These are phyloP conservation scores for Immersiella caudata DNA, from an alignment of 495 filamentous ascomycete genomes.

Conservation along the genomic window DNA sequence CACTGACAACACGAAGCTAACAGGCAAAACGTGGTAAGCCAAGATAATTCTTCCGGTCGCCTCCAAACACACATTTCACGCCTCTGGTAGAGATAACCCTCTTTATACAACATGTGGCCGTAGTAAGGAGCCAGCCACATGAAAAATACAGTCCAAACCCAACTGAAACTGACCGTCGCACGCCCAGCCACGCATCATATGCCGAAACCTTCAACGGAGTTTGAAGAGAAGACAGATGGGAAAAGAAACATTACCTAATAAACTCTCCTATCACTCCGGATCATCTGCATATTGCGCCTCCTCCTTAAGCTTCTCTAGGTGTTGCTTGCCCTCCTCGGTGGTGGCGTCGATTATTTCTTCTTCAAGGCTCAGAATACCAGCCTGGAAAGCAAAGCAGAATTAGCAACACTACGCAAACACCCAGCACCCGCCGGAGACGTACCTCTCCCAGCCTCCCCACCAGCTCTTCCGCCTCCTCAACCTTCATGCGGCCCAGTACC, in stretches of 20 bases:
- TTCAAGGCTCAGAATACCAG: constrained; percentile 89
- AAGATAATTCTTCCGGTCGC: not conserved
- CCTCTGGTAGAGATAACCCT: not conserved
- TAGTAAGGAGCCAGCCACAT: not conserved
- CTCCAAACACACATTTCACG: not conserved
- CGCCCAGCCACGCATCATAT: not conserved
- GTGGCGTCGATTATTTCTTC: constrained; percentile 93
- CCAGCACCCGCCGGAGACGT: not conserved
- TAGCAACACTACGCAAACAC: constrained; percentile 15
- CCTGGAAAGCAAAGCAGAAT: constrained; percentile 41
- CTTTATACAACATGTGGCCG: not conserved
- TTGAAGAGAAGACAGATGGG: not conserved
- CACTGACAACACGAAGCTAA: not conserved
- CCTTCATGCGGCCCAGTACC: constrained; percentile 86
- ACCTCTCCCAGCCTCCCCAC: constrained; percentile 81
- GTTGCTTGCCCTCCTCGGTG: constrained; percentile 82
- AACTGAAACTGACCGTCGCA: not conserved
- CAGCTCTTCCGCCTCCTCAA: constrained; percentile 88
- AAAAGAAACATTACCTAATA: constrained; percentile 2
- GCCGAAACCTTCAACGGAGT: not conserved
- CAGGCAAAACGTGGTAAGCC: not conserved
- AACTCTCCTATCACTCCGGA: constrained; percentile 20
- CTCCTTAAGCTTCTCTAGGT: constrained; percentile 77
- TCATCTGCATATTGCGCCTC: constrained; percentile 36
- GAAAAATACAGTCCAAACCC: not conserved